A percentile compares a stretch with the other conserved stretches of the same genome.
Conservation (phyloP, 1,139 yeast species). For the Waltiozyma sp. region DNA sequence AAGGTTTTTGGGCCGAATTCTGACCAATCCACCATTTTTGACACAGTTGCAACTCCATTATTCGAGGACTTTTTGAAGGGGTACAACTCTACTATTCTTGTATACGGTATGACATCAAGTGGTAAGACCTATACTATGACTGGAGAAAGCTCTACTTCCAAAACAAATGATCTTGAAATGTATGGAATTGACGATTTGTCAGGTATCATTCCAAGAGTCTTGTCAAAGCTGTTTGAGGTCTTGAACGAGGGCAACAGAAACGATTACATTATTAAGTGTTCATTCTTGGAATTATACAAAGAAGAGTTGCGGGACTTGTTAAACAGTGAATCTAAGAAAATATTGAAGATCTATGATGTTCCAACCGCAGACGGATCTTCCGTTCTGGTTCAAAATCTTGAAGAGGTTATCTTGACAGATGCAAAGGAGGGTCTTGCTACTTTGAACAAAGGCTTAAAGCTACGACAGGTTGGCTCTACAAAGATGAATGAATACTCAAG, state of each 20-base stretch:
- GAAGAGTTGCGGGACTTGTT: constrained; percentile 60
- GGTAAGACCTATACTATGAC: constrained; percentile 79
- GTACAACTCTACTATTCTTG: constrained; percentile 62
- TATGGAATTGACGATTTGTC: constrained; percentile 51
- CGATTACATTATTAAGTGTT: constrained; percentile 52
- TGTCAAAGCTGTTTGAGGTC: constrained; percentile 41
- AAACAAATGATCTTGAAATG: constrained; percentile 15
- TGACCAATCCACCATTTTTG: constrained; percentile 47
- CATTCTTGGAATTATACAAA: constrained; percentile 64
- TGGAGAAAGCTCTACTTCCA: constrained; percentile 28
- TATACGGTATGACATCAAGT: constrained; percentile 74
- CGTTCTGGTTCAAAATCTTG: constrained; percentile 42
- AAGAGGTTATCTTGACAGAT: constrained; percentile 41
- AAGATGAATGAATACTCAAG: constrained; percentile 62
- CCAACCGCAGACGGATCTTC: constrained; percentile 4
- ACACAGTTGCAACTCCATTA: constrained; percentile 53
- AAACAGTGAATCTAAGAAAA: constrained; percentile 29
- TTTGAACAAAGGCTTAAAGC: constrained; percentile 42
- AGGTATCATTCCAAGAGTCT: constrained; percentile 61
- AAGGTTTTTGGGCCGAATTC: constrained; percentile 66
- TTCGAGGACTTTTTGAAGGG: constrained; percentile 59
- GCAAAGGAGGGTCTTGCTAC: constrained; percentile 44
- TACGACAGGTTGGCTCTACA: constrained; percentile 53
- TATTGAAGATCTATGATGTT: constrained; percentile 44
- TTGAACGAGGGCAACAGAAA: constrained; percentile 22